phyloP scores from a whole-genome alignment of 169 alveolate genomes.

The Eimeria falciformis region DNA sequence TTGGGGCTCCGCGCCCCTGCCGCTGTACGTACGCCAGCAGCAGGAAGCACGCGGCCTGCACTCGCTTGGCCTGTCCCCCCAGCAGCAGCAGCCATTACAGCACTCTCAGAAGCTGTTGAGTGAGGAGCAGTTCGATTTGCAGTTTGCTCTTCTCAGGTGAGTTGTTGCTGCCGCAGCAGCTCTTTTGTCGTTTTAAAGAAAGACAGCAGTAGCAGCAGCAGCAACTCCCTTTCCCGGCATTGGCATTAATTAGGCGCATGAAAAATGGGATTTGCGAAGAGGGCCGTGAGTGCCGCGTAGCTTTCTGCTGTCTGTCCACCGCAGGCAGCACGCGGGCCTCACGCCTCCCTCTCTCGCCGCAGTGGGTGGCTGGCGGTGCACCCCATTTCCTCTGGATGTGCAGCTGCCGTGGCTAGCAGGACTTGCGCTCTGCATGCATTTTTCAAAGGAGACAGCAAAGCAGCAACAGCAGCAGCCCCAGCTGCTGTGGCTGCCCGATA shows the following conservation, averaged over 20 bases:
- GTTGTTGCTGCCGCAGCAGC: neutral
- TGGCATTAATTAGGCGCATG: too few relatives aligned
- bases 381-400: neutral
- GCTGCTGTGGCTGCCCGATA: neutral
- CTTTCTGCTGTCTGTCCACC: neutral
- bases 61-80: neutral
- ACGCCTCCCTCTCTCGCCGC: neutral
- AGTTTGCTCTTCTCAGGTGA: neutral
- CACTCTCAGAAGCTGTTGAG: neutral
- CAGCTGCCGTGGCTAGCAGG: neutral
- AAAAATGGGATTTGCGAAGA: too few relatives aligned
- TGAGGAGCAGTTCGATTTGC: neutral
- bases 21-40: conserved; percentile 10
- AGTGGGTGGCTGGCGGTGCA: conserved; percentile 2
- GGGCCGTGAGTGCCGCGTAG: too few relatives aligned
- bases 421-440: neutral
- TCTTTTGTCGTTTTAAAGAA: neutral
- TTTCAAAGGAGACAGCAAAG: neutral
- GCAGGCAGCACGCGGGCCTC: neutral
- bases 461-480: neutral
- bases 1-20: conserved; percentile 1
- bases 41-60: neutral
- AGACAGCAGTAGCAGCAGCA: too few relatives aligned
- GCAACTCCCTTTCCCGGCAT: neutral
- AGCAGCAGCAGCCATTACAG: neutral